Base-by-base conservation (phyloP, 352 stramenopile species). In the Globisporangium okanoganense region DNA sequence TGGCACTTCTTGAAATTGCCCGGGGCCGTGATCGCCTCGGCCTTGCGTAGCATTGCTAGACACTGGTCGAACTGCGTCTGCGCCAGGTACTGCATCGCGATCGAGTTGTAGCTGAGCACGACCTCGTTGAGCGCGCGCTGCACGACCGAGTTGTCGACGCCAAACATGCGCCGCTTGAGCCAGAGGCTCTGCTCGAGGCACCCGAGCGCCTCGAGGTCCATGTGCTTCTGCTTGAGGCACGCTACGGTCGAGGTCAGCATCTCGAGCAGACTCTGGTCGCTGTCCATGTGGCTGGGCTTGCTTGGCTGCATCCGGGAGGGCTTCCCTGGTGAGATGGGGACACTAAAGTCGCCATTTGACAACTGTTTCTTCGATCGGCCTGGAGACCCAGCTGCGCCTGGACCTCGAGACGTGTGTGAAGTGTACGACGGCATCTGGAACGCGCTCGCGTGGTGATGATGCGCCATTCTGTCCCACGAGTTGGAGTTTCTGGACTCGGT, bases 111-210 rank as follows among this genome's bases (percentile, higher is more conserved):
- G 33, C 79, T 79, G 36, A 89, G 60, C 50, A 93, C 73, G 48
- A 93, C 78, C 1, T 91, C 79, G 22, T 78, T 71, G 6, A 91
- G 68, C 10, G 78, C 69, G 27, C 70, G 72, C 22, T 77, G 72
- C 8, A 93, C 81, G 22, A 78, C 71, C 3, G 72, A 66, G 58
- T 78, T 85, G 13, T 81, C 77, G 29, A 83, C 64, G 3, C 84
- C 84, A 51, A 92, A 87, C 79, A 94, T 90, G 8, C 81, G 76
- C 3, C 79, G 75, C 60, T 92, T 86, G 5, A 94, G 70, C 78
- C 79, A 90, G 5, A 92, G 66, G 36, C 70, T 81, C 47, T 94
- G 84, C 57, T 94, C 84, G 20, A 92, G 49, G 57, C 82, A 90
- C 3, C 79, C 78, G 14, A 94, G 62, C 13, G 84, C 84, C 59